Base-by-base conservation (phyloP, 495 filamentous ascomycete species). In the Stereocaulon alpinum region DNA sequence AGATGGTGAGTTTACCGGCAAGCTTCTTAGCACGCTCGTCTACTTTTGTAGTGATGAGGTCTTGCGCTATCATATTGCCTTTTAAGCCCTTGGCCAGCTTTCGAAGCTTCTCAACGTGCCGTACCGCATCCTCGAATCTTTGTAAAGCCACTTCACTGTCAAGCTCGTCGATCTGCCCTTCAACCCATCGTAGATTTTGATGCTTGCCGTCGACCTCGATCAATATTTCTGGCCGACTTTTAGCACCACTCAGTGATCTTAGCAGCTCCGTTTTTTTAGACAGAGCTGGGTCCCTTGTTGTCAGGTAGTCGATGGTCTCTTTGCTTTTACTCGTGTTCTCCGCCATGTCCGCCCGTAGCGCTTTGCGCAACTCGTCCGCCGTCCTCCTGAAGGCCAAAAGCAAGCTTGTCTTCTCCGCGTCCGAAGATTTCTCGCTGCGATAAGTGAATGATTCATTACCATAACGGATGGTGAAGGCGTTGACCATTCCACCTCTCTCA, bases 201-300 rank as follows among this genome's bases (percentile, higher is more conserved):
- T 95, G 91, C 65, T 94, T 92, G 24, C 94, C 93, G 64, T 97
- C 93, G 29, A 96, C 90, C 63, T 96, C 94, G 59, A 99, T 90
- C 40, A 94, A 77, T 71, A 96, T 81, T 49, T 82, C 82, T 0
- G 82, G 75, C 30, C 74, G 75, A 63, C 91, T 86, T 64, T 82
- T 83, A 18, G 67, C 66, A 6, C 66, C 66, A 42, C 83, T 84
- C 6, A 89, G 71, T 20, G 77, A 82, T 65, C 87, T 82, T 14
- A 89, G 76, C 0, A 88, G 70, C 45, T 85, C 82, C 2, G 85
- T 81, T 67, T 90, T 86, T 65, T 92, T 86, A 15, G 89, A 75
- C 18, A 84, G 70, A 2, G 87, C 84, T 1, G 80, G 80, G 61
- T 89, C 82, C 47, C 87, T 82, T 2, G 83, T 82, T 6, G 85